Evolutionary conservation across 2,329 filamentous ascomycete genomes (phyloP), one percentile per base, ranked within the genome.

Genomic region (Colletotrichum limetticola): DNA sequence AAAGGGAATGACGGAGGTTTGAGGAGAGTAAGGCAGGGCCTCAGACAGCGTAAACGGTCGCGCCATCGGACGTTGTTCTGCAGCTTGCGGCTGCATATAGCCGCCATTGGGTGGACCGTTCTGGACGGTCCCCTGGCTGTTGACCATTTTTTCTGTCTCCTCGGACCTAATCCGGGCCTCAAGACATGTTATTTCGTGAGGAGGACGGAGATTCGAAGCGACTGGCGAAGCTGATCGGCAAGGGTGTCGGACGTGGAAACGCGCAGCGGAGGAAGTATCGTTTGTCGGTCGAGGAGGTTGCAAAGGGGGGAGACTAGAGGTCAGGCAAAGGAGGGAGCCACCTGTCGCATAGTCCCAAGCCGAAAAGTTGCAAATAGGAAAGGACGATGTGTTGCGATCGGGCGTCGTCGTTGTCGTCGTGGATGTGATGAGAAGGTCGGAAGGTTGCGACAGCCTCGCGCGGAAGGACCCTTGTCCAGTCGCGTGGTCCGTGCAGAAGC

Each of bases 1-100:
- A 81, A 96, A 94, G 3, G 94, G 94, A 65, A 94, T 88, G 61
- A 95, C 92, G 4, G 93, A 95, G 61, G 92, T 94, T 80, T 96
- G 92, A 28, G 94, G 94, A 64, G 94, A 94, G 82, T 92, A 95
- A n/a, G 93, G 93, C 58, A 97, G 86, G 35, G 94, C 94, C 79
- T 97, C 93, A 69, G 92, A 89, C 14, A 97, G 88, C 4, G 89
- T 89, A 79, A 92, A 91, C 1, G 91, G 87, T 67, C 86, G 58
- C 16, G 70, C 66, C 70, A 65, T 70, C n/a, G 72, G 67, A 24
- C 62, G 62, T 53, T 75, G 74, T 9, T 71, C 63, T 58, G 61
- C 56, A 26, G 62, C 28, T 53, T 73, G 70, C 26, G 66, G 66
- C 66, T 75, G 74, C 46, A 71, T 70, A 32, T 71, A 74, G 55